Conservation (phyloP, 169 alveolate genomes). For the Plasmodium berghei region DNA sequence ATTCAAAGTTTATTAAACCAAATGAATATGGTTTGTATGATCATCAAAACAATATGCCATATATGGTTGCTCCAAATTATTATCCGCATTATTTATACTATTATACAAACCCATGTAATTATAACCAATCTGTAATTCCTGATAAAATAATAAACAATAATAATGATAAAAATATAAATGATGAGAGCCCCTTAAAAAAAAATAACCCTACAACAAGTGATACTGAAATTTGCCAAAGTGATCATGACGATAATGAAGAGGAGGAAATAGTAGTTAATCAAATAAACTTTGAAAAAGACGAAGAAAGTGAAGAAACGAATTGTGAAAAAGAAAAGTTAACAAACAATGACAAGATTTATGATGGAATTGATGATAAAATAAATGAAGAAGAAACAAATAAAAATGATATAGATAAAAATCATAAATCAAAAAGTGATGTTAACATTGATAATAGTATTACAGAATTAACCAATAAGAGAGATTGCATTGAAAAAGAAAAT, state of each 20-base stretch:
- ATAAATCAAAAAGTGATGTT: slow-evolving; percentile 1
- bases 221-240: no score
- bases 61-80: slow-evolving; percentile 55
- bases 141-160: slow-evolving; percentile 17
- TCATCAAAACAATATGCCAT: slow-evolving; percentile 55
- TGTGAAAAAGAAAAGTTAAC: neutral
- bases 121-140: slow-evolving; percentile 10
- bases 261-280: neutral
- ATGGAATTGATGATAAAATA: neutral
- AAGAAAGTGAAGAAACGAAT: neutral
- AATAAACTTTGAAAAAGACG: neutral
- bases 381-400: slow-evolving; percentile 12
- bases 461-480: slow-evolving; percentile 12
- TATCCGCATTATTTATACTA: slow-evolving; percentile 49
- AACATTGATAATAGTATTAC: slow-evolving; percentile 7
- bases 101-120: slow-evolving; percentile 39
- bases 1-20: slow-evolving; percentile 35
- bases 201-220: neutral
- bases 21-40: slow-evolving; percentile 45
- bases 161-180: slow-evolving; percentile 2
- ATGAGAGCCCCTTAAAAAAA: neutral
- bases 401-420: neutral
- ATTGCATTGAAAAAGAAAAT: slow-evolving; percentile 1
- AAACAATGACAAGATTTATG: neutral
- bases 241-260: neutral